A percentile compares a stretch with the other conserved stretches of the same genome.
Evolutionary conservation across 2,329 filamentous ascomycete species (phyloP).

Genomic region (Clarireedia paspali): DNA sequence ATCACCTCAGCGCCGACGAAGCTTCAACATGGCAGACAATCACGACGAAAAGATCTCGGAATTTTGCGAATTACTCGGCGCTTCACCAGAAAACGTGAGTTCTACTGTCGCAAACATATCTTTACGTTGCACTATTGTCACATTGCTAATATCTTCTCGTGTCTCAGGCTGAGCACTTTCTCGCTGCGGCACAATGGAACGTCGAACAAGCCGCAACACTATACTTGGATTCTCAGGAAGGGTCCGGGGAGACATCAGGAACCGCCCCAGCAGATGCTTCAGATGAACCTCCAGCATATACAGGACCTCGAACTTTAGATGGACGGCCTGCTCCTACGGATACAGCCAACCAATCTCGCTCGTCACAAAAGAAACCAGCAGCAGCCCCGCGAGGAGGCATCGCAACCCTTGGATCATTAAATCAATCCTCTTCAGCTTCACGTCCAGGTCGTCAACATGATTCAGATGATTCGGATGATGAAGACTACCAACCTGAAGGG

Average conservation of each 20-base stretch:
- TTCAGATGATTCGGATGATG: conserved; percentile 48
- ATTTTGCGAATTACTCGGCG: conserved; percentile 50
- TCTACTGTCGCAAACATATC: neutral
- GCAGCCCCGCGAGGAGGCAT: conserved; percentile 38
- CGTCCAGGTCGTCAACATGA: conserved; percentile 39
- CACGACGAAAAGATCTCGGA: conserved; percentile 41
- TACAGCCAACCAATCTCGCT: conserved; percentile 7
- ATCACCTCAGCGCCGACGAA: conserved; percentile 20
- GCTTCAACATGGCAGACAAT: conserved; percentile 27
- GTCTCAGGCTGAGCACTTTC: conserved; percentile 56
- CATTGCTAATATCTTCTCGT: neutral
- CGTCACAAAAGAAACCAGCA: conserved; percentile 2
- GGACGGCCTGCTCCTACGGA: conserved; percentile 48
- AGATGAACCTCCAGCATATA: conserved; percentile 38
- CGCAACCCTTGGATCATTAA: conserved; percentile 47
- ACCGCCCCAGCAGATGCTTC: conserved; percentile 34
- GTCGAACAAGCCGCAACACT: conserved; percentile 53
- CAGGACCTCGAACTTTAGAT: conserved; percentile 54
- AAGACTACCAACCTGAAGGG: conserved; percentile 46
- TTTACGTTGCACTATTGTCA: neutral
- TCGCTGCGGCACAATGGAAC: conserved; percentile 60
- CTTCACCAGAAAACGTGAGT: conserved; percentile 39
- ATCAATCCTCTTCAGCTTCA: conserved; percentile 15
- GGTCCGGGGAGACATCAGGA: conserved; percentile 35
- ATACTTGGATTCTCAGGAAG: conserved; percentile 53